Conservation (phyloP, 1,284 basidiomycete species). For the Rhodofomes roseus region DNA sequence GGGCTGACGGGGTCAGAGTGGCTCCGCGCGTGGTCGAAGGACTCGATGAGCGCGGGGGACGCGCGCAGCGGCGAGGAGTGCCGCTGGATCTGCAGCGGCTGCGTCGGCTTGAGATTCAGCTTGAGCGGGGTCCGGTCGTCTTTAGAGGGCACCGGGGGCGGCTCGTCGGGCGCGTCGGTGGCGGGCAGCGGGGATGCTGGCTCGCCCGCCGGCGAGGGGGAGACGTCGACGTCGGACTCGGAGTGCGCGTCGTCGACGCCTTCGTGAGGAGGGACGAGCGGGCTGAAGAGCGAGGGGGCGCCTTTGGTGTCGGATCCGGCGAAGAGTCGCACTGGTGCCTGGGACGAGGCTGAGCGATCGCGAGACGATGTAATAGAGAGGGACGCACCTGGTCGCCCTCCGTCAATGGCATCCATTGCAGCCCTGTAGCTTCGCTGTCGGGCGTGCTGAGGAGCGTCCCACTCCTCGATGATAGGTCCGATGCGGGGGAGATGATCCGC, state of each 20-base stretch:
- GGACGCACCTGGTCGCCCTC: conserved; percentile 10
- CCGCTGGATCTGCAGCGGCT: conserved; percentile 13
- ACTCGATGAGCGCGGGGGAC: conserved; percentile 32
- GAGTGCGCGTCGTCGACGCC: conserved; percentile 16
- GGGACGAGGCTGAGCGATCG: neutral
- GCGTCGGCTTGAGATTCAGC: conserved; percentile 5
- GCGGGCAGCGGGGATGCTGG: conserved; percentile 3
- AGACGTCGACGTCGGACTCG: conserved; percentile 14
- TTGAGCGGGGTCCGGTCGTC: conserved; percentile 29
- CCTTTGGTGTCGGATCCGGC: conserved; percentile 1
- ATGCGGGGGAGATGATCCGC: conserved; percentile 30
- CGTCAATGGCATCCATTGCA: conserved; percentile 9
- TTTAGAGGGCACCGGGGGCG: conserved; percentile 42
- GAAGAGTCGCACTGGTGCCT: conserved; percentile 6
- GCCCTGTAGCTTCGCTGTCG: neutral
- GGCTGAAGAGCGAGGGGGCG: conserved; percentile 12
- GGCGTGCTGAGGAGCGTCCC: conserved; percentile 3
- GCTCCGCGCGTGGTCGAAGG: conserved; percentile 5
- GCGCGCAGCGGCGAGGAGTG: conserved; percentile 42
- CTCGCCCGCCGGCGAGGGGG: conserved; percentile 9
- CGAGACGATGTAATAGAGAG: neutral
- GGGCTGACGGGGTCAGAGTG: conserved; percentile 12
- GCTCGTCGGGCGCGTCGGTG: conserved; percentile 21
- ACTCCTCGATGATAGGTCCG: neutral
- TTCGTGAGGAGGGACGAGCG: conserved; percentile 21